A percentile compares a stretch with the other conserved stretches of the same genome.
These are phyloP conservation scores for Trichoderma atroviride DNA, from an alignment of 2,329 filamentous ascomycete species.

Conservation along the genomic window DNA sequence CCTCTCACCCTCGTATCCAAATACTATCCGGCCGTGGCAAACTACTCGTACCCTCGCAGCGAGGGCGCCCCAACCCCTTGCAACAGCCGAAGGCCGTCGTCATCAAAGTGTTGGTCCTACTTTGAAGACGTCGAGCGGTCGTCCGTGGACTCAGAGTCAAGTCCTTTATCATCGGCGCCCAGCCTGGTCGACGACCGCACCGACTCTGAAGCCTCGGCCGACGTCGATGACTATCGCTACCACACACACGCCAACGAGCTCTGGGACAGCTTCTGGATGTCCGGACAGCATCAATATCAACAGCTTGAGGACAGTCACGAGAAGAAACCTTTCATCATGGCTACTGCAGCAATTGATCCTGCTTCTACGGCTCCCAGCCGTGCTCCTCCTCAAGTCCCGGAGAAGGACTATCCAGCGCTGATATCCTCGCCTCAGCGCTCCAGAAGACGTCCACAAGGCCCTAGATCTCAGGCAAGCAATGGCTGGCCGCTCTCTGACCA, in stretches of 20 bases:
- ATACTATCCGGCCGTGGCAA: conserved; percentile 43
- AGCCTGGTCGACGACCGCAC: conserved; percentile 54
- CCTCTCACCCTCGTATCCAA: conserved; percentile 46
- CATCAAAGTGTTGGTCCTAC: not conserved
- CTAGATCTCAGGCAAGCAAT: not conserved
- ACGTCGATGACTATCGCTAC: conserved; percentile 57
- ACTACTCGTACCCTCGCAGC: conserved; percentile 46
- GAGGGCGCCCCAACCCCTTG: conserved; percentile 30
- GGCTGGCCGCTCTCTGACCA: conserved; percentile 23
- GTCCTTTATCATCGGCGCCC: conserved; percentile 52
- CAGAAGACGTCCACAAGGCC: conserved; percentile 21
- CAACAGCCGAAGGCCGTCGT: conserved; percentile 9
- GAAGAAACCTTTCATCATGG: conserved; percentile 6
- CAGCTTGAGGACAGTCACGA: not conserved
- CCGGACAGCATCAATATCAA: not conserved
- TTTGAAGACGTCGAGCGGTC: conserved; percentile 39
- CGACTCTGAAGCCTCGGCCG: conserved; percentile 54
- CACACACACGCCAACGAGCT: conserved; percentile 49
- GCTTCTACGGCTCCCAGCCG: not conserved
- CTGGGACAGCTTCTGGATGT: conserved; percentile 56
- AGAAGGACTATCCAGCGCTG: conserved; percentile 40
- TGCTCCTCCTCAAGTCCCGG: conserved; percentile 27
- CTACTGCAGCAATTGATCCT: not conserved
- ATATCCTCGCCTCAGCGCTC: conserved; percentile 36
- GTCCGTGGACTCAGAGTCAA: conserved; percentile 51